Evolutionary conservation across 495 filamentous ascomycete species (phyloP), one percentile per base, ranked within the genome.

Genomic region (Pseudoneurospora amorphoporcata): DNA sequence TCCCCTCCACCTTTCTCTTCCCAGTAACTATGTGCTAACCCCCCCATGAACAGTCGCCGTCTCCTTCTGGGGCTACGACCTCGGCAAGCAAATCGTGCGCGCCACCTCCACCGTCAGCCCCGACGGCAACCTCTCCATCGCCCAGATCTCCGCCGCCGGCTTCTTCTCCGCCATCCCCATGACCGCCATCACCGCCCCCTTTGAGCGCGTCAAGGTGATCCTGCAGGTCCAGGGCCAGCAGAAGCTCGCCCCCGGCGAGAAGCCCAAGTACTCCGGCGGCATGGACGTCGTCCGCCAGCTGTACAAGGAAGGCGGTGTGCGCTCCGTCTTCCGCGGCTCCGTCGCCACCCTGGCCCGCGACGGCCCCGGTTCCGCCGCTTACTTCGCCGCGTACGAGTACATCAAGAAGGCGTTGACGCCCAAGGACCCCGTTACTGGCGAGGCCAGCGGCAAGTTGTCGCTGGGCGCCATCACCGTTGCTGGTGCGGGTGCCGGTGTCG

Each of bases 111-210:
- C 85, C 8, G 89, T 94, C 39, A 79, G 88, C 23, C 83, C 91
- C 78, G 86, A 91, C 81, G 84, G 86, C 76, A 84, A 83, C 73
- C 90, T 92, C 82, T 90, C 90, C 29, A 92, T 97, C 78, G 91
- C 87, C 35, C 95, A 98, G 81, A 91, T 96, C 84, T 94, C 93
- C 39, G 88, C 92, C 35, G 95, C 95, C 14, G 95, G 95, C 70
- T 97, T 97, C 89, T 97, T 99, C 89, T 95, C 92, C 76, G 95
- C 95, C 68, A 93, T 99, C 73, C 95, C 95, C 75, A 97, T 97
- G 94, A 99, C 96, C 1, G 81, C 94, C 80, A 98, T 99, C 84
- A 98, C 95, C 4, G 95, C 96, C 0, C 95, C 96, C 72, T 98
- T 99, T 77, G 95, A 99, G 88, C 94, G 95, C 74, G 94, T 99